These are phyloP conservation scores for Prinsepia uniflora DNA, from an alignment of 306 rosid species.

Conservation along the genomic window DNA sequence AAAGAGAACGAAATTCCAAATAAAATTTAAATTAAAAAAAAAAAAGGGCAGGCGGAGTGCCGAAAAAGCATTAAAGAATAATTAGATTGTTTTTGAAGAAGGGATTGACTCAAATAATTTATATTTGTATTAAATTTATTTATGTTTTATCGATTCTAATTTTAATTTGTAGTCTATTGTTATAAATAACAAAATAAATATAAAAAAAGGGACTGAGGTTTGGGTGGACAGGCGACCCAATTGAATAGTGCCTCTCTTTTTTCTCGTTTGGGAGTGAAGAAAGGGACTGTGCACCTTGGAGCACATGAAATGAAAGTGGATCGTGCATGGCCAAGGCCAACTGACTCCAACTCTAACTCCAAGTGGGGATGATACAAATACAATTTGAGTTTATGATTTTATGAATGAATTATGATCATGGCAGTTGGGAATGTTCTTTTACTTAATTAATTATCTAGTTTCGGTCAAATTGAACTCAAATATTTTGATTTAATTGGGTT, in stretches of 20 bases:
- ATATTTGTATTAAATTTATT: too few species aligned
- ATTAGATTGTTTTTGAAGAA: not conserved
- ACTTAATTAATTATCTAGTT: too few species aligned
- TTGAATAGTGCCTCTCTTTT: conserved; percentile 23
- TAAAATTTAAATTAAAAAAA: not conserved
- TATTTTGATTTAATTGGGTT: too few species aligned
- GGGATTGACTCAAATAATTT: too few species aligned
- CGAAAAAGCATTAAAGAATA: conserved; percentile 27
- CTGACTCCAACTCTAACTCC: too few species aligned
- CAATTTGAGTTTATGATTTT: not conserved
- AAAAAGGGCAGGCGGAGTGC: conserved; percentile 5
- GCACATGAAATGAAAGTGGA: not conserved
- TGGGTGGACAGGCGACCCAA: conserved; percentile 19
- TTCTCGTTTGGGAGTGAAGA: conserved; percentile 38
- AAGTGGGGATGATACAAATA: not conserved
- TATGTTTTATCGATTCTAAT: too few species aligned
- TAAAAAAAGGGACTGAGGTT: too few species aligned
- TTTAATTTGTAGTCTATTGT: too few species aligned
- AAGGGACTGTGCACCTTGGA: conserved; percentile 17
- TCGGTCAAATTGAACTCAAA: too few species aligned
- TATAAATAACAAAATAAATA: too few species aligned
- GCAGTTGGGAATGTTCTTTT: not conserved
- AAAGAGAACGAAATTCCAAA: conserved; percentile 15
- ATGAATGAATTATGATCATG: not conserved
- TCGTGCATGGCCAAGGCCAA: not conserved